These are phyloP conservation scores for Xerocomellus intermedius DNA, from an alignment of 768 basidiomycete species.

Conservation along the genomic window DNA sequence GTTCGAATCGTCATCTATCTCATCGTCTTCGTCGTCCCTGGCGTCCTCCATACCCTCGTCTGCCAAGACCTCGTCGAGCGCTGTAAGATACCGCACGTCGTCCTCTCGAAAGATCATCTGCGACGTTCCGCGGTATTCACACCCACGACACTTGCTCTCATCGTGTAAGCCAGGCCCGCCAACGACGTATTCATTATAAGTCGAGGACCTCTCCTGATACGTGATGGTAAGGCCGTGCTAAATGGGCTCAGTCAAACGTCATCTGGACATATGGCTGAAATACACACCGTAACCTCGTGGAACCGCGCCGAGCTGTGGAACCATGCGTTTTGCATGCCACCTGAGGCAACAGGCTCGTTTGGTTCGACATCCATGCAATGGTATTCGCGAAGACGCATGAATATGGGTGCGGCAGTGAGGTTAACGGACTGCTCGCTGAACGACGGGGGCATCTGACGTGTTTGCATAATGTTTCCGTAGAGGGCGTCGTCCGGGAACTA, in stretches of 20 bases:
- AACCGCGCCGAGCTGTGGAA: conserved; percentile 24
- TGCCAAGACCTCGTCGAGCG: conserved; percentile 5
- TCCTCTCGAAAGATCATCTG: conserved; percentile 31
- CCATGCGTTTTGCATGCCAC: conserved; percentile 45
- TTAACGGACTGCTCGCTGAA: conserved; percentile 36
- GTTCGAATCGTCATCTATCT: conserved; percentile 26
- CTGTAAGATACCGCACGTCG: conserved; percentile 24
- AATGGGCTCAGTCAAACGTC: conserved; percentile 1
- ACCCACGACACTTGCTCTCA: conserved; percentile 36
- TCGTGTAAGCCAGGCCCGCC: conserved; percentile 43
- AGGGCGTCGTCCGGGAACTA: conserved; percentile 23
- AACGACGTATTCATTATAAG: conserved; percentile 44
- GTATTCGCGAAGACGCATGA: conserved; percentile 58
- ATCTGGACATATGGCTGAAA: not conserved
- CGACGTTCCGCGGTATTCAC: conserved; percentile 25
- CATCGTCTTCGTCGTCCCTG: conserved; percentile 31
- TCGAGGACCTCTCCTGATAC: conserved; percentile 23
- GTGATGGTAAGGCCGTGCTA: conserved; percentile 24
- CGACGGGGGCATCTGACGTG: conserved; percentile 20
- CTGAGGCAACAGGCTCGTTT: conserved; percentile 30
- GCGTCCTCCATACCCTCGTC: conserved; percentile 18
- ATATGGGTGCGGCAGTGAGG: conserved; percentile 50
- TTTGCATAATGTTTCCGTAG: conserved; percentile 21
- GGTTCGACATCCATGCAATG: conserved; percentile 42
- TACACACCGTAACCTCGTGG: conserved; percentile 27